Conservation (phyloP, 768 basidiomycete species). For the Suillus bovinus region DNA sequence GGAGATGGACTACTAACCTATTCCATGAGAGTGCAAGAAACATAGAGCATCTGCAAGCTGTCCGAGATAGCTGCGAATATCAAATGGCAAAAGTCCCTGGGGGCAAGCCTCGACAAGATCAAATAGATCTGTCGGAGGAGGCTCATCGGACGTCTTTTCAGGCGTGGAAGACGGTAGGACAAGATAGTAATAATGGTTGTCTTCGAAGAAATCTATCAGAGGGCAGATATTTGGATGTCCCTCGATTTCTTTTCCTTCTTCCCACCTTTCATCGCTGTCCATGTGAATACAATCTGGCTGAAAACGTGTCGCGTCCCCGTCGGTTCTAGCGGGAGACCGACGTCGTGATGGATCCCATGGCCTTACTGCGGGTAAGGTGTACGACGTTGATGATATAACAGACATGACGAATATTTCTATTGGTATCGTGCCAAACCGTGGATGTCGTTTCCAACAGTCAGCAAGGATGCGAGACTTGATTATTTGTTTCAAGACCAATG, state of each 20-base stretch:
- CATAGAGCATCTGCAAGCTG: conserved; percentile 90
- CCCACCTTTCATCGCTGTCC: conserved; percentile 48
- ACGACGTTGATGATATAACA: conserved; percentile 78
- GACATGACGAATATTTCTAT: conserved; percentile 98
- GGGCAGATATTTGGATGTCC: conserved; percentile 97
- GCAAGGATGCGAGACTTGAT: conserved; percentile 98
- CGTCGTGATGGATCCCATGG: conserved; percentile 81
- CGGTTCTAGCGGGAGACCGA: conserved; percentile 22
- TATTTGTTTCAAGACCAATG: conserved; percentile 94
- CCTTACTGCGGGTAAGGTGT: conserved; percentile 73
- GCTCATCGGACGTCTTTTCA: conserved; percentile 50
- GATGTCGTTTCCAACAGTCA: conserved; percentile 99
- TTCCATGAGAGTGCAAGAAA: conserved; percentile 90
- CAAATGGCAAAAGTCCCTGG: conserved; percentile 72
- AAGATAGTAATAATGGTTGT: conserved; percentile 93
- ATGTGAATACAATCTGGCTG: neutral
- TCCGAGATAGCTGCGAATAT: conserved; percentile 82
- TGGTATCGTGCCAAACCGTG: conserved; percentile 91
- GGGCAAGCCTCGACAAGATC: conserved; percentile 92
- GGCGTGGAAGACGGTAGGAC: conserved; percentile 79
- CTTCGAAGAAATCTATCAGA: conserved; percentile 95
- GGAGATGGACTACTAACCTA: conserved; percentile 54
- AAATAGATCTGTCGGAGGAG: conserved; percentile 81
- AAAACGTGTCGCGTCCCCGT: conserved; percentile 6
- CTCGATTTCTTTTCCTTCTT: conserved; percentile 68